Evolutionary conservation across 1,284 basidiomycete species (phyloP), one percentile per base, ranked within the genome.

Genomic region (Trichosporon sp.): DNA sequence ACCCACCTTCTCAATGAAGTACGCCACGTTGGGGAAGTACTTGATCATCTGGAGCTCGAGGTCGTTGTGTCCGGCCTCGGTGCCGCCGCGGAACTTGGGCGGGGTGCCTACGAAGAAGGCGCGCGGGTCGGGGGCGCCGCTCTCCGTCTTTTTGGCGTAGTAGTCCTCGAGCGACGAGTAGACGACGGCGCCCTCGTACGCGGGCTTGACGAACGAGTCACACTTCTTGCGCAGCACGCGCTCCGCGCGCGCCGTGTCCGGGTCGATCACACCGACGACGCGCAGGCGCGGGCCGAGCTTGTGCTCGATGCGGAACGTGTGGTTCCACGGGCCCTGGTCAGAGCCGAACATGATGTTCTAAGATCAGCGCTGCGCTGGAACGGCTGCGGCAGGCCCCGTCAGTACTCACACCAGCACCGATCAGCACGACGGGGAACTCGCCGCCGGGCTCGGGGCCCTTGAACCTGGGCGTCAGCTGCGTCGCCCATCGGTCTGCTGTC

Each of bases 271-370:
- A 13, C 93, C 96, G 67, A 93, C 89, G 65, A 99, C 94, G 83
- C 97, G 98, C 82, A 99, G 91, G 77, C 96, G 92, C 25, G 90
- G 92, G 53, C 96, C 95, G 70, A 99, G 91, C 86, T 99, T 98
- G 85, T 95, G 82, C 86, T 95, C 93, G 75, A 96, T 89, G 79
- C 94, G 92, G 89, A 95, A 93, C 64, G 93, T 95, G 83, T 96
- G 93, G 84, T 83, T 80, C 78, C 81, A 83, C 34, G 81, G 81
- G 66, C 92, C 92, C 80, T 93, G 91, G 68, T 90, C 88, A 47
- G 91, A 92, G 69, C 92, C 93, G 78, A 94, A 94, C 92, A 95
- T 94, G 85, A 95, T 93, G 83, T 95, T 95, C 65, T 83, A 65
- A 70, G 66, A 8, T 65, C 25, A 13, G 21, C n/a, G 15, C n/a